Evolutionary conservation across 495 filamentous ascomycete species (phyloP), one percentile per base, ranked within the genome.

Genomic region (Aspergillus haitiensis): DNA sequence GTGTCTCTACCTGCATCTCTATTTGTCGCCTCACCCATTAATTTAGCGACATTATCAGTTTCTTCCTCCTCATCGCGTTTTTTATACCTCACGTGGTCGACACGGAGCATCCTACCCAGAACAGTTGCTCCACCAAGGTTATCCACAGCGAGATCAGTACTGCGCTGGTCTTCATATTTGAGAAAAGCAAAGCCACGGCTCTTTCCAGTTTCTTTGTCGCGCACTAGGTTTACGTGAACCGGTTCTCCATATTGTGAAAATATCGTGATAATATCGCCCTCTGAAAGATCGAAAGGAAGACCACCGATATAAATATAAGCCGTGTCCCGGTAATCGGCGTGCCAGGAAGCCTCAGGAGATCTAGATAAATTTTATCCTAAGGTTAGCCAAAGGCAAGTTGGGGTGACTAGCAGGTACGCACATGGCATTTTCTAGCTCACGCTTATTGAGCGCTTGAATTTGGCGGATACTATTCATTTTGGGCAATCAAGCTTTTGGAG

Each of bases 241-340:
- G 95, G 95, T 69, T 98, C 92, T 60, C 94, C 94, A 67, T 86
- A 99, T 69, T 99, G 95, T 31, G 91, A 96, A 82, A 98, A 99
- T 57, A 99, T 95, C 31, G 93, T 90, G 60, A 98, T 83, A 60
- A 99, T 84, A 74, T 99, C 94, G 67, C 94, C 94, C 74, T 99
- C 94, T 45, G 91, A 91, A 18, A 99, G 82, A 64, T 96, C 91
- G 72, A 90, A 97, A 9, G 93, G 93, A 48, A 99, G 84, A 33
- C 94, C 94, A 64, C 95, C 95, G 56, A 98, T 92, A 78, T 94
- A 94, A 70, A 99, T 81, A 73, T 93, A 99, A 61, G 94, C 94
- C 11, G 95, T 97, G 78, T 97, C 93, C 72, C 90, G 88, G 74
- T 96, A 98, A 77, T 99, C 94, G 67, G 88, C 85, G 72, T 99